These are phyloP conservation scores for Trichoderma virens DNA, from an alignment of 495 filamentous ascomycete species.

Conservation along the genomic window DNA sequence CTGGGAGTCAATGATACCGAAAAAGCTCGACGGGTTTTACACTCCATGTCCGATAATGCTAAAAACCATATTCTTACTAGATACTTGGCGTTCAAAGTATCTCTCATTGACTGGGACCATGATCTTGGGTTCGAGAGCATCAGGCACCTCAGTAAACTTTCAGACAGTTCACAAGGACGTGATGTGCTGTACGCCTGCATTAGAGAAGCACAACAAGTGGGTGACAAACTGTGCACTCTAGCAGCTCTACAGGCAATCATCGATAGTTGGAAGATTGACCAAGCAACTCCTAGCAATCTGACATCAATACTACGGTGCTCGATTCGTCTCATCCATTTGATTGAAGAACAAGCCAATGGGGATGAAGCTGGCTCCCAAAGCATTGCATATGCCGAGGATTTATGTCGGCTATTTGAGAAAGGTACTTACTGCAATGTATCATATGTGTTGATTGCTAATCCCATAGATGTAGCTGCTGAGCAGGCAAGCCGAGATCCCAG, in stretches of 20 bases:
- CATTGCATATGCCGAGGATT: conserved; percentile 9
- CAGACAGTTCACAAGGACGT: conserved; percentile 16
- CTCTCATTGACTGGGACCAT: conserved; percentile 49
- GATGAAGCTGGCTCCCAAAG: neutral
- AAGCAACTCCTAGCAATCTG: conserved; percentile 43
- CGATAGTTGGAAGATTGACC: conserved; percentile 20
- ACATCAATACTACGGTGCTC: conserved; percentile 60
- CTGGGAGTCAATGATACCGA: conserved; percentile 46
- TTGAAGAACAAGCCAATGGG: conserved; percentile 35
- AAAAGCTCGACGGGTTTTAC: conserved; percentile 47
- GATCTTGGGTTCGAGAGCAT: conserved; percentile 41
- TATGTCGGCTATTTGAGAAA: conserved; percentile 57
- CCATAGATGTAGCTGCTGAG: conserved; percentile 26
- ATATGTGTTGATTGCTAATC: conserved; percentile 15
- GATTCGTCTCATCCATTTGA: conserved; percentile 49
- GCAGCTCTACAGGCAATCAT: conserved; percentile 50
- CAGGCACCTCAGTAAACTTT: conserved; percentile 19
- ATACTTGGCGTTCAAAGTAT: conserved; percentile 69
- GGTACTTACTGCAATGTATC: conserved; percentile 32
- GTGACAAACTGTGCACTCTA: conserved; percentile 51
- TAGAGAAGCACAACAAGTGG: conserved; percentile 60
- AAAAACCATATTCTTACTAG: conserved; percentile 54
- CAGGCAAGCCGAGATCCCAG: conserved; percentile 36
- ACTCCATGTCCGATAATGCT: conserved; percentile 50
- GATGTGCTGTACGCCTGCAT: conserved; percentile 68